phyloP scores from a whole-genome alignment of 2,329 filamentous ascomycete species.

The Rhynchosporium agropyri region DNA sequence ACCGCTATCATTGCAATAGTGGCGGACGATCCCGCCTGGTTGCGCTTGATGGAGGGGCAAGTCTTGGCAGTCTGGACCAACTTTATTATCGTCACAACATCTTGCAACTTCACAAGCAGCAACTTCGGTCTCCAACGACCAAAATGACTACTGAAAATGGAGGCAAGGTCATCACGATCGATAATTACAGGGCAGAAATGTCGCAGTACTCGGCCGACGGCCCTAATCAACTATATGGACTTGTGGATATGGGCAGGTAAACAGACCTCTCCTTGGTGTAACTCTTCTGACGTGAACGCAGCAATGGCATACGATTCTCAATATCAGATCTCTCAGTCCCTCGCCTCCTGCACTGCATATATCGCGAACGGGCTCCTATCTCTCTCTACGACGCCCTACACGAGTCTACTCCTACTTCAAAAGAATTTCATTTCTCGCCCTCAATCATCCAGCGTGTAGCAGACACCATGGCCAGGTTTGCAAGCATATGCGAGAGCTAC shows the following conservation, averaged over 20 bases:
- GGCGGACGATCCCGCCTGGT: conserved; percentile 1
- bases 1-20: neutral
- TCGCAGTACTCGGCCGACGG: conserved; percentile 30
- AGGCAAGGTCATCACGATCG: conserved; percentile 37
- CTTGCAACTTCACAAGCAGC: neutral
- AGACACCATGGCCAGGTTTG: conserved; percentile 69
- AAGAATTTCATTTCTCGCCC: conserved; percentile 48
- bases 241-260: conserved; percentile 45
- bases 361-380: conserved; percentile 76
- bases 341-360: conserved; percentile 75
- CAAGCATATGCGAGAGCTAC: conserved; percentile 69
- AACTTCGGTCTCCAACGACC: neutral
- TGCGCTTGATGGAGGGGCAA: conserved; percentile 11
- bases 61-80: conserved; percentile 3
- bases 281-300: conserved; percentile 41
- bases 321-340: conserved; percentile 79
- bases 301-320: conserved; percentile 92
- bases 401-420: conserved; percentile 47
- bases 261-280: neutral
- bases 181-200: conserved; percentile 39
- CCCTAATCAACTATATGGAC: conserved; percentile 37
- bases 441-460: conserved; percentile 68
- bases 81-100: neutral
- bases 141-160: conserved; percentile 30
- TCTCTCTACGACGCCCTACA: conserved; percentile 84